Conservation (phyloP, 768 basidiomycete species). For the Lentinula edodes region DNA sequence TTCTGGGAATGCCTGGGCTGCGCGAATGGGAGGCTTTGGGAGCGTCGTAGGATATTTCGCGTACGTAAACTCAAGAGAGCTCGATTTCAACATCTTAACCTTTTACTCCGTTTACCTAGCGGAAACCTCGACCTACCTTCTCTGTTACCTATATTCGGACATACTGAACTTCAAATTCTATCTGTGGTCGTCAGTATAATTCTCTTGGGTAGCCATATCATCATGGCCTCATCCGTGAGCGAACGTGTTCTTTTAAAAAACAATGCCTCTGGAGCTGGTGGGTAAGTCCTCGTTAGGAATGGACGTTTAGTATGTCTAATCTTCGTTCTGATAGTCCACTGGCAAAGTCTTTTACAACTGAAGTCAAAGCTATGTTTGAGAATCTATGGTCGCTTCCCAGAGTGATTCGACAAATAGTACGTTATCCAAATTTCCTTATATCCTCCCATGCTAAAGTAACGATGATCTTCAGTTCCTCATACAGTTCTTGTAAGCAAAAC, state of each 20-base stretch:
- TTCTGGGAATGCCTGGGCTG: slow-evolving; percentile 91
- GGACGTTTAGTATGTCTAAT: background rate
- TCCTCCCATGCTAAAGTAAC: background rate
- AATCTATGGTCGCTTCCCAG: slow-evolving; percentile 66
- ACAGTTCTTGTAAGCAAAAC: slow-evolving; percentile 67
- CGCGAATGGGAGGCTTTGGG: slow-evolving; percentile 85
- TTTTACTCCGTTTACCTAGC: slow-evolving; percentile 27
- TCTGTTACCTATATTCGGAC: slow-evolving; percentile 69
- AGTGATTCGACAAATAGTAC: slow-evolving; percentile 74
- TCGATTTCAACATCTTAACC: background rate
- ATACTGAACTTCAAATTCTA: slow-evolving; percentile 75
- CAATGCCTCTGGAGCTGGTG: slow-evolving; percentile 5
- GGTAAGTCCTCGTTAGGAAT: slow-evolving; percentile 9
- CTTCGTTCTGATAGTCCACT: slow-evolving; percentile 17
- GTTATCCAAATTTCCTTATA: slow-evolving; percentile 23
- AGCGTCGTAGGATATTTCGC: slow-evolving; percentile 84
- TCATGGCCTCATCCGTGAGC: slow-evolving; percentile 56
- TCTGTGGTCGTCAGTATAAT: slow-evolving; percentile 68
- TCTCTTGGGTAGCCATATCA: slow-evolving; percentile 58
- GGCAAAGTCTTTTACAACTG: slow-evolving; percentile 26
- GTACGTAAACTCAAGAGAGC: slow-evolving; percentile 38
- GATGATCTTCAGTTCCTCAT: slow-evolving; percentile 56
- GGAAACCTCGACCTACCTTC: slow-evolving; percentile 75
- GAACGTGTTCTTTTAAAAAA: slow-evolving; percentile 63
- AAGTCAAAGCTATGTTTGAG: slow-evolving; percentile 64